Conservation (phyloP, 2,329 filamentous ascomycete genomes). For the Colletotrichum sp. region DNA sequence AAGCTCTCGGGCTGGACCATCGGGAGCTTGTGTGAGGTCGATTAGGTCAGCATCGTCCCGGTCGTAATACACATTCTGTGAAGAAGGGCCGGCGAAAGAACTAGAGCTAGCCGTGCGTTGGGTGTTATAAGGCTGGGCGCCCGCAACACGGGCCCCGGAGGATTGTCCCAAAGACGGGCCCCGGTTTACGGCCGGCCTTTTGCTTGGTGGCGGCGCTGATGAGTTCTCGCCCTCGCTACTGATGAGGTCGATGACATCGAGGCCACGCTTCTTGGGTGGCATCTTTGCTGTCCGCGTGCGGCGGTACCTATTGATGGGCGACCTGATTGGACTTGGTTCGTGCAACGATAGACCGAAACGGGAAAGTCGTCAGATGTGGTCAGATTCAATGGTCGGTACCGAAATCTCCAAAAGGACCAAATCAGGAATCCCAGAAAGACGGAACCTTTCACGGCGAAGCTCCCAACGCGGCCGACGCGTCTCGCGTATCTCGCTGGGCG, state of each 20-base stretch:
- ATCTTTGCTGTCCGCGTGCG: background rate
- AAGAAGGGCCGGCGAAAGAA: constrained; percentile 8
- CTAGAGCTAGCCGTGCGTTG: background rate
- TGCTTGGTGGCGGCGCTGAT: background rate
- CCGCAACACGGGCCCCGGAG: constrained; percentile 22
- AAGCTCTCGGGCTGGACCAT: constrained; percentile 46
- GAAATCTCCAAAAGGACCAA: background rate
- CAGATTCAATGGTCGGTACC: constrained; percentile 8
- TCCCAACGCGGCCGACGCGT: constrained; percentile 6
- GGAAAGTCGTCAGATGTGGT: background rate
- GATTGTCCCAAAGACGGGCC: background rate
- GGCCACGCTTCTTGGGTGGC: constrained; percentile 37
- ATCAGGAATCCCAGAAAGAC: background rate
- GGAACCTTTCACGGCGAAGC: background rate
- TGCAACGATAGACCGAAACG: background rate
- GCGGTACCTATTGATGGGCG: background rate
- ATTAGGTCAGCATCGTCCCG: constrained; percentile 42
- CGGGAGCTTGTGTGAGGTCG: constrained; percentile 49
- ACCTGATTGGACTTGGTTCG: background rate
- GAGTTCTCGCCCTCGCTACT: constrained; percentile 33
- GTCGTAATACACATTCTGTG: constrained; percentile 15
- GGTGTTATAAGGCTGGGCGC: background rate
- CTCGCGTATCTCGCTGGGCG: background rate
- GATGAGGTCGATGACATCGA: constrained; percentile 46
- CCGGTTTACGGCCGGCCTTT: background rate